Conservation (phyloP, 768 basidiomycete genomes). For the Phanerochaete carnosa region DNA sequence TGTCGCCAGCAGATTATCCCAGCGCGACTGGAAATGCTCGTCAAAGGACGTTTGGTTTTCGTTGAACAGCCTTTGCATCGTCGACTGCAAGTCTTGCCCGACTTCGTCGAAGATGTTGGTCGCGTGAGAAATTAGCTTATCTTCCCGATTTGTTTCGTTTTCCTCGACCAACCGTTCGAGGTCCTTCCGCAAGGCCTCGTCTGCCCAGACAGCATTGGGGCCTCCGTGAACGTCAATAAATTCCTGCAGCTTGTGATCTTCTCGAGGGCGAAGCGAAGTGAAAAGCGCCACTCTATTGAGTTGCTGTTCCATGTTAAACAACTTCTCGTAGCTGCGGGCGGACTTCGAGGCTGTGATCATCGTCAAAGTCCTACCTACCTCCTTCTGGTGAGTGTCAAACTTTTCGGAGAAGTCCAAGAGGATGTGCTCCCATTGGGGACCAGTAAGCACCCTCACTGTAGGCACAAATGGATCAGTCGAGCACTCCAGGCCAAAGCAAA, state of each 20-base stretch:
- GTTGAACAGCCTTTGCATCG: background rate
- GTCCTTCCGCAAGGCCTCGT: background rate
- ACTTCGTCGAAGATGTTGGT: background rate
- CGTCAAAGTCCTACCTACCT: background rate
- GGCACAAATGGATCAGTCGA: background rate
- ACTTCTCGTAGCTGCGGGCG: background rate
- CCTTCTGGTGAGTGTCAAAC: background rate
- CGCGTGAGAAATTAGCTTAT: background rate
- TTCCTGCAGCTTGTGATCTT: background rate
- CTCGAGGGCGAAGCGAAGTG: background rate
- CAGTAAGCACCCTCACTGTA: constrained; percentile 21
- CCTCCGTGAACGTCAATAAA: background rate
- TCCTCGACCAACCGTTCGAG: background rate
- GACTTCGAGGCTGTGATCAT: background rate
- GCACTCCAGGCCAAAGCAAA: background rate
- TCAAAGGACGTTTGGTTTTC: background rate
- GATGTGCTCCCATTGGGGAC: constrained; percentile 23
- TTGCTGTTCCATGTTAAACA: background rate
- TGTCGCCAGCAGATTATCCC: too few relatives aligned
- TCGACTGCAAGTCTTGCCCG: background rate
- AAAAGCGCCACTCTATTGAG: background rate
- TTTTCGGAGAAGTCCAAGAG: constrained; percentile 16
- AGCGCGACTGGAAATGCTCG: background rate
- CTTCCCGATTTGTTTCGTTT: background rate
- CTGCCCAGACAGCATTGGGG: background rate